Percentiles rank a stretch among this genome's conserved stretches.
phyloP scores from a whole-genome alignment of 805 yeast species.

The Barnettozyma salicaria region DNA sequence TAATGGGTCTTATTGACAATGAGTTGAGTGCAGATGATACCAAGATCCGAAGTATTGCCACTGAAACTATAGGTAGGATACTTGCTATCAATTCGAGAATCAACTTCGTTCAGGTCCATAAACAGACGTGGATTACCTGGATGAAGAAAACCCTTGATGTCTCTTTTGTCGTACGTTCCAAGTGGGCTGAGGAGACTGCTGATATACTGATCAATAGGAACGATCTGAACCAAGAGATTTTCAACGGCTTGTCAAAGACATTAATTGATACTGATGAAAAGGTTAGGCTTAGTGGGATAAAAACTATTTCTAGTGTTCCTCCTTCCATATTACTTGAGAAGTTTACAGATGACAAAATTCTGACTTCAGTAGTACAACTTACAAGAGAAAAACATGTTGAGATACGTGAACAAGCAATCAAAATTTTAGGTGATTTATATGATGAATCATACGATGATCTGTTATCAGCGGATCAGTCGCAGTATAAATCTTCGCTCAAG shows the following conservation, averaged over 20 bases:
- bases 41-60: constrained; percentile 57
- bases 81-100: constrained; percentile 43
- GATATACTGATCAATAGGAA: constrained; percentile 38
- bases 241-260: constrained; percentile 57
- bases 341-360: constrained; percentile 40
- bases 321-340: constrained; percentile 41
- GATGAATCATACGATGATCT: constrained; percentile 35
- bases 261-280: constrained; percentile 69
- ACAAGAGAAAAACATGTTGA: constrained; percentile 64
- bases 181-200: constrained; percentile 63
- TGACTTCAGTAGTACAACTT: constrained; percentile 52
- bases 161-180: constrained; percentile 53
- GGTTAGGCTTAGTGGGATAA: constrained; percentile 60
- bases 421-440: constrained; percentile 49
- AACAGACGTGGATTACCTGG: constrained; percentile 65
- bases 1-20: constrained; percentile 73
- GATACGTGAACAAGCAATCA: constrained; percentile 56
- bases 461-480: constrained; percentile 13
- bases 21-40: constrained; percentile 71
- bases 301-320: constrained; percentile 42
- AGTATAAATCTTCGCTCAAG: constrained; percentile 17
- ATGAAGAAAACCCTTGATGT: constrained; percentile 67
- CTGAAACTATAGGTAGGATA: constrained; percentile 66
- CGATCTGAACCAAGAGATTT: constrained; percentile 45
- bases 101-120: constrained; percentile 53